These are phyloP conservation scores for Hymenoscyphus fraxineus DNA, from an alignment of 2,329 filamentous ascomycete species.

Conservation along the genomic window DNA sequence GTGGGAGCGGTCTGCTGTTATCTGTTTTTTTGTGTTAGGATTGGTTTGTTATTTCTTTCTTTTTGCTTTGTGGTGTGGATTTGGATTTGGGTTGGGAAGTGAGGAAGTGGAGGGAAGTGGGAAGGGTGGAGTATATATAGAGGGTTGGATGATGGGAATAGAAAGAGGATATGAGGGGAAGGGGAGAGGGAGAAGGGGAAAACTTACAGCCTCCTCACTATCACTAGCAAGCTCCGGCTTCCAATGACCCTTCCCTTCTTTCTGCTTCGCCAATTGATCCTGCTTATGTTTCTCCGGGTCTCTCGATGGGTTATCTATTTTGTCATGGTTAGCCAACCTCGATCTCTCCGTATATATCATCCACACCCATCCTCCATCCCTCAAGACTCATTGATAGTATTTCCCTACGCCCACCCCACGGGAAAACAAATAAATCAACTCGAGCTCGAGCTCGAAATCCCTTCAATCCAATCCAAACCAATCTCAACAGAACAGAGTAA, in stretches of 20 bases:
- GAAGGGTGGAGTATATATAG: too few species aligned
- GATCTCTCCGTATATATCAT: background rate
- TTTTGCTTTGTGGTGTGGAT: too few species aligned
- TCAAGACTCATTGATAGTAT: too few species aligned
- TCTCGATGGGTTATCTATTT: conserved; percentile 33
- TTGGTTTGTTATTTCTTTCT: background rate
- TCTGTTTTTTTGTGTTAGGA: conserved; percentile 13
- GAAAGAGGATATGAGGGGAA: background rate
- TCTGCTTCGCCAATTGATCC: conserved; percentile 62
- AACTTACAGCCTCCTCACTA: conserved; percentile 69
- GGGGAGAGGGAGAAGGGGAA: background rate
- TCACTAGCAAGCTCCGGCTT: conserved; percentile 72
- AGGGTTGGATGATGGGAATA: background rate
- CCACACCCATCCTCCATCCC: too few species aligned
- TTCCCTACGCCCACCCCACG: too few species aligned
- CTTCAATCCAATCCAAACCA: too few species aligned
- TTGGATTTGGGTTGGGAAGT: too few species aligned
- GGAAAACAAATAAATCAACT: too few species aligned
- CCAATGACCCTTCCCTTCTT: conserved; percentile 69
- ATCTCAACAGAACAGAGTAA: too few species aligned
- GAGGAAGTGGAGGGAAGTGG: too few species aligned
- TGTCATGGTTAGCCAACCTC: too few species aligned
- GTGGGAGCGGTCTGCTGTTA: conserved; percentile 25
- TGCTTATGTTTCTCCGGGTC: conserved; percentile 56
- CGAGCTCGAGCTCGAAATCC: background rate